A percentile compares a stretch with the other conserved stretches of the same genome.
These are phyloP conservation scores for Funneliformis geosporum DNA, from an alignment of 192 early-diverging fungal species.

Conservation along the genomic window DNA sequence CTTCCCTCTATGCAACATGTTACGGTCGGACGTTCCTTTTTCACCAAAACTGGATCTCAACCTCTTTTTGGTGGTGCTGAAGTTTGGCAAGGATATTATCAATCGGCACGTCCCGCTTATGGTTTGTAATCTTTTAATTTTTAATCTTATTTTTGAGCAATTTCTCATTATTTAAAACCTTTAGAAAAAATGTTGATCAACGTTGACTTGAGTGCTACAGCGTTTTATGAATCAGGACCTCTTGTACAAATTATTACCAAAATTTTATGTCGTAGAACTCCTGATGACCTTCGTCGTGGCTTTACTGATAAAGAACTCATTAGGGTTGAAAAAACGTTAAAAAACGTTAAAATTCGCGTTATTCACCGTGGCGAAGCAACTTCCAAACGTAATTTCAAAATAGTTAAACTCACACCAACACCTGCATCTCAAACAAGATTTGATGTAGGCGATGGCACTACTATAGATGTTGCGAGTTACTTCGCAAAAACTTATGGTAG, in stretches of 20 bases:
- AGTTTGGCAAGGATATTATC: conserved; percentile 90
- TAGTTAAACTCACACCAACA: conserved; percentile 69
- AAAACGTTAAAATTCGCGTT: conserved; percentile 53
- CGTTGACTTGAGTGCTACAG: conserved; percentile 66
- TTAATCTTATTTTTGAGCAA: neutral
- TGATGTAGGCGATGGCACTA: conserved; percentile 48
- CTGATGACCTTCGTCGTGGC: conserved; percentile 49
- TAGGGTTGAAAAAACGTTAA: conserved; percentile 51
- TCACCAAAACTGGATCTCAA: conserved; percentile 58
- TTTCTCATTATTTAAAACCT: neutral
- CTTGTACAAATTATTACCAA: conserved; percentile 68
- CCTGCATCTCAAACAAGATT: conserved; percentile 74
- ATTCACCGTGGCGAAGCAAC: conserved; percentile 65
- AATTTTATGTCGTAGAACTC: conserved; percentile 58
- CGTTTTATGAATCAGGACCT: conserved; percentile 64
- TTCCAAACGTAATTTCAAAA: conserved; percentile 61
- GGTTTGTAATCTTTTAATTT: conserved; percentile 42
- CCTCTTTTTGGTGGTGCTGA: conserved; percentile 69
- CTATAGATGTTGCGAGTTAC: conserved; percentile 71
- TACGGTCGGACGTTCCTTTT: conserved; percentile 87
- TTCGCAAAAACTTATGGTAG: conserved; percentile 76
- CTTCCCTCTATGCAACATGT: conserved; percentile 68
- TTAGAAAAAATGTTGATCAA: conserved; percentile 63
- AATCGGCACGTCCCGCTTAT: conserved; percentile 73
- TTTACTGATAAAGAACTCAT: conserved; percentile 37